These are phyloP conservation scores for Macrolepiota fuliginosa DNA, from an alignment of 768 basidiomycete species.

Conservation along the genomic window DNA sequence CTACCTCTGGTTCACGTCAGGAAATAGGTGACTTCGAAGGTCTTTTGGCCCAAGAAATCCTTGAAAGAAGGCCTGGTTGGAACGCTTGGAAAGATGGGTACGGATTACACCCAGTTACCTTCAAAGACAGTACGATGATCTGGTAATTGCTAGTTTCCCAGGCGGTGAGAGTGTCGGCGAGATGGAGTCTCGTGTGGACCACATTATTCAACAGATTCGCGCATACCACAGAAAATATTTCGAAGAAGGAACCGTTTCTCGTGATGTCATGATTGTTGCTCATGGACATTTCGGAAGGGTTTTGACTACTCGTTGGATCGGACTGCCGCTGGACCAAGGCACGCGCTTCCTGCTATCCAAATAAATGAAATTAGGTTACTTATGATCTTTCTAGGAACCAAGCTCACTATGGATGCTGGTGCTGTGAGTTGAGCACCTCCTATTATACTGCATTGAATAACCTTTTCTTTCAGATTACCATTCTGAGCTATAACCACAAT, in stretches of 20 bases:
- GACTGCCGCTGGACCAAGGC: slow-evolving; percentile 61
- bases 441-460: background rate
- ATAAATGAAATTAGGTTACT: background rate
- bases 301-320: slow-evolving; percentile 81
- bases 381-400: slow-evolving; percentile 11
- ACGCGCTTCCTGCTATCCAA: slow-evolving; percentile 15
- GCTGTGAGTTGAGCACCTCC: slow-evolving; percentile 10
- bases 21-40: slow-evolving; percentile 79
- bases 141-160: slow-evolving; percentile 61
- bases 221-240: slow-evolving; percentile 70
- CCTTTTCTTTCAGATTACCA: slow-evolving; percentile 63
- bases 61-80: slow-evolving; percentile 60
- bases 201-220: slow-evolving; percentile 68
- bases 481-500: slow-evolving; percentile 83
- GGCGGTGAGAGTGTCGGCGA: slow-evolving; percentile 82
- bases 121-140: background rate
- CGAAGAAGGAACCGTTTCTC: slow-evolving; percentile 61
- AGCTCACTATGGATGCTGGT: slow-evolving; percentile 15
- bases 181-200: slow-evolving; percentile 78
- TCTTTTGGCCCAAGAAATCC: slow-evolving; percentile 74
- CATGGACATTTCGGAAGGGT: slow-evolving; percentile 84
- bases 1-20: background rate
- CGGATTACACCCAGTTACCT: slow-evolving; percentile 14
- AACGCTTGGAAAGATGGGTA: slow-evolving; percentile 86
- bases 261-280: slow-evolving; percentile 87